Evolutionary conservation across 176 grass and related monocot genomes (phyloP), one percentile per base, ranked within the genome.

Genomic region (Carex myosuroides): DNA sequence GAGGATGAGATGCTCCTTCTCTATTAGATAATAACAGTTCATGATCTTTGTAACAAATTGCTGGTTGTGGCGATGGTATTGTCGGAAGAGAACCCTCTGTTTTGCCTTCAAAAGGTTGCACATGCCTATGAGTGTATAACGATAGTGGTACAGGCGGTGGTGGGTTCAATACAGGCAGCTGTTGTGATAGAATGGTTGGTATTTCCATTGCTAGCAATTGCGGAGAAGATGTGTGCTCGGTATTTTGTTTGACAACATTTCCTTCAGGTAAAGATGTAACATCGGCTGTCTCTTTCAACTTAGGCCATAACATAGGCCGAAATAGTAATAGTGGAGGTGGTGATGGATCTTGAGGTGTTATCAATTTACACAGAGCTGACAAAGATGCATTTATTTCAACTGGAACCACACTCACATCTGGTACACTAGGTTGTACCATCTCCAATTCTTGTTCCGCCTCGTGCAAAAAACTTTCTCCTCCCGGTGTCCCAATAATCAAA

Each of bases 401-500:
- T 48, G 80, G 21, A 54, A 41, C 16, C 37, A 16, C 22, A 33
- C 30, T 70, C 52, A 69, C 75, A 57, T 87, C 64, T 71, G 78
- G 44, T 71, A 64, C 11, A 80, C 42, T 17, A 16, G 30, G 69
- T 64, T 26, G 44, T 29, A 22, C 3, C 10, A 3, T 33, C 13
- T 74, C 53, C 66, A 16, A 5, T 84, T 84, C 35, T n/a, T 33
- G 46, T 71, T 63, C 26, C 29, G 60, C 32, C 22, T 80, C 60
- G 30, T 84, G 56, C 11, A 84, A 21, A 14, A 70, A 4, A 22
- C 66, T 88, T 63, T 83, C 86, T 63, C 86, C 76, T 29, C 64
- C 39, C 52, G 70, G 16, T 84, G 81, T 86, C 66, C 85, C 83
- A 32, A 85, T 26, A 64, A 71, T n/a, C 69, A 87, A 85, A 88